phyloP scores from a whole-genome alignment of 306 rosid species.

The Medicago arabica region DNA sequence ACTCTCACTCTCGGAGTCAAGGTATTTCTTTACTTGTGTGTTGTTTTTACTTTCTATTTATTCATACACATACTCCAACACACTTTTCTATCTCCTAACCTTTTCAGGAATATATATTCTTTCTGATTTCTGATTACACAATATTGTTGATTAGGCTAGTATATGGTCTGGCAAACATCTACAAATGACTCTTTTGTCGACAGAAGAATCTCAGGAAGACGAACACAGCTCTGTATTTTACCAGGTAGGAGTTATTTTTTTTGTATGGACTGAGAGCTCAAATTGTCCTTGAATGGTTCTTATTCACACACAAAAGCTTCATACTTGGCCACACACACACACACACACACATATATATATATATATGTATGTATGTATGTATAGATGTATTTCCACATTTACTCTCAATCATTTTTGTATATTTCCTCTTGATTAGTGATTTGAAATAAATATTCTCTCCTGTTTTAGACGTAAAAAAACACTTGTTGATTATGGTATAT shows the following conservation, averaged over 20 bases:
- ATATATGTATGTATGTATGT: too few species aligned
- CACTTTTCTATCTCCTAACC: conserved; percentile 18
- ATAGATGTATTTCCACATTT: too few species aligned
- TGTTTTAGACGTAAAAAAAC: too few species aligned
- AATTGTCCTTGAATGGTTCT: neutral
- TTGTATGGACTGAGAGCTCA: conserved; percentile 9
- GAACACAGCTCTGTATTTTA: conserved; percentile 74
- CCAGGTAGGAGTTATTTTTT: conserved; percentile 60
- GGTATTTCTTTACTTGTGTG: conserved; percentile 50
- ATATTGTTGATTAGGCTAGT: conserved; percentile 60
- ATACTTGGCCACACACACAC: too few species aligned
- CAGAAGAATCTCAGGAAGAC: conserved; percentile 83
- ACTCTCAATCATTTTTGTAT: too few species aligned
- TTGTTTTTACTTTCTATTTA: conserved; percentile 18
- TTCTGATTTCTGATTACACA: conserved; percentile 33
- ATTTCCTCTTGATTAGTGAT: too few species aligned
- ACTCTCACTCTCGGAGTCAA: conserved; percentile 72
- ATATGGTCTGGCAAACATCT: conserved; percentile 87
- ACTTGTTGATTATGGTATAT: too few species aligned
- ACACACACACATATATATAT: too few species aligned
- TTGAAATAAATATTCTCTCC: too few species aligned
- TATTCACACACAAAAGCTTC: neutral
- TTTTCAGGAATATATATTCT: neutral
- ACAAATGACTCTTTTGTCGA: conserved; percentile 82
- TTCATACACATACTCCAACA: neutral